phyloP scores from a whole-genome alignment of 1,139 yeast genomes.

The Saccharomyces hybrid region DNA sequence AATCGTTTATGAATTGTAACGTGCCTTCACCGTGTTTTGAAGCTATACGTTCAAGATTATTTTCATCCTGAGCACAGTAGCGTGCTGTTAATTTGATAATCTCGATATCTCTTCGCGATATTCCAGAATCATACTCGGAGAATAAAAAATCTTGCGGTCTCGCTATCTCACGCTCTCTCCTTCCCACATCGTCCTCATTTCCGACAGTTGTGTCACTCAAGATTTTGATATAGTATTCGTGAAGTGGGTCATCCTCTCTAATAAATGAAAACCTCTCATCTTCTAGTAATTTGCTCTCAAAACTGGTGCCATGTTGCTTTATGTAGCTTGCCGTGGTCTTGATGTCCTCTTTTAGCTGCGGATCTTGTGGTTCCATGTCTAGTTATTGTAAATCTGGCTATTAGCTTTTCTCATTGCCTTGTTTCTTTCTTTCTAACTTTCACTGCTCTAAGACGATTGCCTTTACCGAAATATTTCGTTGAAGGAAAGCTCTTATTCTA shows the following conservation, averaged over 20 bases:
- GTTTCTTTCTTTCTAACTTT: background rate
- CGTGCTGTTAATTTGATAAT: slow-evolving; percentile 68
- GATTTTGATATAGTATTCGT: slow-evolving; percentile 47
- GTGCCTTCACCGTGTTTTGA: slow-evolving; percentile 42
- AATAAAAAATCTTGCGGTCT: slow-evolving; percentile 42
- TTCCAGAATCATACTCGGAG: slow-evolving; percentile 43
- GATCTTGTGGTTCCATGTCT: slow-evolving; percentile 7
- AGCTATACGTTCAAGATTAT: slow-evolving; percentile 38
- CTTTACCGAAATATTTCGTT: background rate
- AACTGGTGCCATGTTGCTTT: slow-evolving; percentile 54
- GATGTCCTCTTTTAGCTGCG: slow-evolving; percentile 42
- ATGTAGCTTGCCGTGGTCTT: slow-evolving; percentile 72
- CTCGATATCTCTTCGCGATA: slow-evolving; percentile 59
- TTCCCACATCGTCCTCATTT: slow-evolving; percentile 4
- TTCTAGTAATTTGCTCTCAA: slow-evolving; percentile 55
- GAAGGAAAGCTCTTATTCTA: background rate
- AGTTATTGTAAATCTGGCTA: background rate
- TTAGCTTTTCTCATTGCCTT: slow-evolving; percentile 3
- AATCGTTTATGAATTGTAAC: slow-evolving; percentile 57
- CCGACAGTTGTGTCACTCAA: slow-evolving; percentile 15
- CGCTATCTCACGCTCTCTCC: slow-evolving; percentile 8
- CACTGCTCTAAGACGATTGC: background rate
- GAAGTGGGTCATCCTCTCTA: slow-evolving; percentile 44
- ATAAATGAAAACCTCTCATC: slow-evolving; percentile 60
- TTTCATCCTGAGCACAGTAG: slow-evolving; percentile 49